Evolutionary conservation across 345 rosid genomes (phyloP).

Genomic region (Arabidopsis thaliana): DNA sequence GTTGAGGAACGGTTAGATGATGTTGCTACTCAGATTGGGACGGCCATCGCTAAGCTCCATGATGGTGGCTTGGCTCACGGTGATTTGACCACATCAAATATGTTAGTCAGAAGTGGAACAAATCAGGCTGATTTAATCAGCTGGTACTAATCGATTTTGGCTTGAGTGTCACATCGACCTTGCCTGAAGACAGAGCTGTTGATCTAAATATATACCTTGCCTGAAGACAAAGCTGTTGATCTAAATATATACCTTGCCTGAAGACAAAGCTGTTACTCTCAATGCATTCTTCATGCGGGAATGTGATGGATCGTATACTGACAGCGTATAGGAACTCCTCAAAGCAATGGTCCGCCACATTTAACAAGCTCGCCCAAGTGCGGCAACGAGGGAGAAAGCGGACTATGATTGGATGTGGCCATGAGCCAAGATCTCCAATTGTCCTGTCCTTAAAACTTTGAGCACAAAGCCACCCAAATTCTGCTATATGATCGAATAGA

Average conservation of each 20-base stretch:
- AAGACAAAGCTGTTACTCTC: conserved; percentile 45
- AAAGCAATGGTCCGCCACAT: conserved; percentile 93
- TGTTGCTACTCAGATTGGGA: conserved; percentile 83
- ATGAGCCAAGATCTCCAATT: conserved; percentile 33
- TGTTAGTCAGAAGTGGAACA: conserved; percentile 66
- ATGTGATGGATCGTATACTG: conserved; percentile 93
- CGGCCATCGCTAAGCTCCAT: conserved; percentile 85
- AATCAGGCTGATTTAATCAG: conserved; percentile 50
- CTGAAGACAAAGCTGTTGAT: background rate
- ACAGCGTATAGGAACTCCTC: conserved; percentile 88
- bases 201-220: conserved; percentile 37
- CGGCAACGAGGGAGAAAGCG: conserved; percentile 94
- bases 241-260: too few relatives aligned
- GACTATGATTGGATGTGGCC: conserved; percentile 77
- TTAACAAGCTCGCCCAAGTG: conserved; percentile 97
- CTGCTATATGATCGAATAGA: background rate
- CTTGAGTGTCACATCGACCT: conserved; percentile 87
- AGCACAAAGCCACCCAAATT: background rate
- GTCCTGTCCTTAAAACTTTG: background rate
- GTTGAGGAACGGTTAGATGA: conserved; percentile 71
- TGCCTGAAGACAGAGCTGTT: conserved; percentile 96
- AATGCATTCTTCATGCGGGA: conserved; percentile 95
- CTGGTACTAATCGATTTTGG: conserved; percentile 93
- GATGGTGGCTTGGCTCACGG: conserved; percentile 98
- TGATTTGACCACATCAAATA: conserved; percentile 93